phyloP scores from a whole-genome alignment of 2,329 filamentous ascomycete genomes.

The Blumeria hordei region DNA sequence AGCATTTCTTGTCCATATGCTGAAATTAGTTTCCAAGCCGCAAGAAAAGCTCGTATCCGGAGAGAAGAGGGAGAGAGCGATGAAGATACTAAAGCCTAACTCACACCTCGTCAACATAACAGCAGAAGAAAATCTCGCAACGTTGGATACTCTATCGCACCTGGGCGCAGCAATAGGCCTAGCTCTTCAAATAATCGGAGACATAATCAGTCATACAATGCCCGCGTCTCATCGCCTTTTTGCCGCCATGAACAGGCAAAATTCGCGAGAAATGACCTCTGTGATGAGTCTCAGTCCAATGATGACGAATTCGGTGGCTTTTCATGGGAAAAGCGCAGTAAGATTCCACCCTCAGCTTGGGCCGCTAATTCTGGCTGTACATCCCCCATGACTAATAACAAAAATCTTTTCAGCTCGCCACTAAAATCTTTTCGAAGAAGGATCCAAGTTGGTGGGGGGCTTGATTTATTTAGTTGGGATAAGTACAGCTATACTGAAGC shows the following conservation, averaged over 20 bases:
- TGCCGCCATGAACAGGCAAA: neutral
- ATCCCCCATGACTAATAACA: neutral
- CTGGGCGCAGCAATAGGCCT: neutral
- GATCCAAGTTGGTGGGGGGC: neutral
- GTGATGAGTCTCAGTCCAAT: neutral
- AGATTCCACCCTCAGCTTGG: constrained; percentile 1
- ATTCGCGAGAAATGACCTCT: neutral
- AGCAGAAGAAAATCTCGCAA: neutral
- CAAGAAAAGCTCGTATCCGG: neutral
- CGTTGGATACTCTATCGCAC: neutral
- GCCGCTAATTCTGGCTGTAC: constrained; percentile 1
- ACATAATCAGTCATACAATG: neutral
- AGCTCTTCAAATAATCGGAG: constrained; percentile 1
- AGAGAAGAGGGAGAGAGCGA: constrained; percentile 1
- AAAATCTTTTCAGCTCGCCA: constrained; percentile 1
- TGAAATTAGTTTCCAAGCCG: neutral
- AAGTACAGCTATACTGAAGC: neutral
- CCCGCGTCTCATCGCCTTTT: neutral
- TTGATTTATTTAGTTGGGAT: neutral
- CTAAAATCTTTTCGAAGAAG: neutral
- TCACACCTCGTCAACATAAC: neutral
- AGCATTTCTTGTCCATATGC: neutral
- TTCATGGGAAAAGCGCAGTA: constrained; percentile 1
- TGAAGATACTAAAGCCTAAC: neutral
- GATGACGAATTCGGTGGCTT: neutral